Evolutionary conservation across 2,329 filamentous ascomycete genomes (phyloP).

Genomic region (Trichoderma koningiopsis): DNA sequence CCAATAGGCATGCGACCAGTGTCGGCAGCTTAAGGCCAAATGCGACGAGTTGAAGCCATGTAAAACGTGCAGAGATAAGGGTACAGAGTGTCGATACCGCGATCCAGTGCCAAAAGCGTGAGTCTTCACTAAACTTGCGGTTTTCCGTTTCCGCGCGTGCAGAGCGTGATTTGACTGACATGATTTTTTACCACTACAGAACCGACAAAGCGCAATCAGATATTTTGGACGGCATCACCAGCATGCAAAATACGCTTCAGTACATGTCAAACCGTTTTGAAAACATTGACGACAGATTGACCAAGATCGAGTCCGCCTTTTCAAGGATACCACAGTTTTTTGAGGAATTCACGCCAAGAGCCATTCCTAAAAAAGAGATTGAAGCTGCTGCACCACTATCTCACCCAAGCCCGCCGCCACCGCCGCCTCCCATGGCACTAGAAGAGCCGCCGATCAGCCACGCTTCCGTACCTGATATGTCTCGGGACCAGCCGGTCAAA

Average conservation of each 20-base stretch:
- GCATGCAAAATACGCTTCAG: constrained; percentile 44
- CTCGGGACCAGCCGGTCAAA: constrained; percentile 35
- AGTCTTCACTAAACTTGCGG: constrained; percentile 39
- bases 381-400: constrained; percentile 32
- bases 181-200: constrained; percentile 35
- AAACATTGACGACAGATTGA: constrained; percentile 43
- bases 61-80: constrained; percentile 87
- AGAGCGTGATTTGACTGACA: not conserved
- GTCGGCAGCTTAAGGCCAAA: constrained; percentile 84
- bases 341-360: constrained; percentile 25
- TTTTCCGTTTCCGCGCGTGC: not conserved
- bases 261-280: constrained; percentile 43
- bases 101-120: constrained; percentile 92
- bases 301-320: constrained; percentile 40
- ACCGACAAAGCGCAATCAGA: constrained; percentile 64
- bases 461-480: constrained; percentile 31
- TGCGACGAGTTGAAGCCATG: constrained; percentile 85
- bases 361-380: constrained; percentile 36
- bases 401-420: constrained; percentile 26
- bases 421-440: constrained; percentile 24
- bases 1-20: constrained; percentile 84
- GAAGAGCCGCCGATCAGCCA: constrained; percentile 23
- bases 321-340: constrained; percentile 28
- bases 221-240: constrained; percentile 57
- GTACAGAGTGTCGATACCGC: constrained; percentile 80